Evolutionary conservation across 345 rosid species (phyloP), one percentile per base, ranked within the genome.

Genomic region (Hibiscus trionum): DNA sequence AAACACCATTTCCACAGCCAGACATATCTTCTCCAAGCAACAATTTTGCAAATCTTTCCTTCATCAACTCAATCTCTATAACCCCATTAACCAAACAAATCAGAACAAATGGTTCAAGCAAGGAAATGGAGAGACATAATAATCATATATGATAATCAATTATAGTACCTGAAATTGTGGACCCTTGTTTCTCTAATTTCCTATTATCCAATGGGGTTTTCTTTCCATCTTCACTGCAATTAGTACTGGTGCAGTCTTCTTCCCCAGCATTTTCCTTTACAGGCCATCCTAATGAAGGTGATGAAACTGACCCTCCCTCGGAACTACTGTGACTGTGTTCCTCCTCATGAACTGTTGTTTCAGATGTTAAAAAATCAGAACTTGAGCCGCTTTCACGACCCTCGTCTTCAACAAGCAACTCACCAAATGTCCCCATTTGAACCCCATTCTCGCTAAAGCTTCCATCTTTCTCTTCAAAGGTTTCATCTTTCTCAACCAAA

Each of bases 1-100:
- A 87, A 62, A 91, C 99, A 42, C 99, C 99, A 83, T 91, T 96
- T 33, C 99, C 99, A 78, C 88, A 82, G 66, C 99, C 99, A 19
- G 99, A 93, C 98, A 96, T 93, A 76, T 96, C 99, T 78, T 96
- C 99, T 14, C 99, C 99, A 66, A 96, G 99, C 69, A 96, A 77
- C 84, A 96, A 75, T 77, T 96, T 96, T 27, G 98, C 82, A 80
- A 91, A 93, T 77, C 97, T 91, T 79, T 96, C 99, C 84, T 93
- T 93, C 98, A 96, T 93, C 97, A 93, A 82, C 76, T 96, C 98
- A 70, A 86, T 75, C 80, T 88, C 99, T 93, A 76, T 57, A 79
- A 66, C 33, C 26, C 73, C 69, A 77, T 31, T 56, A 80, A 62
- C 46, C 60, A 47, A 57, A 7, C 71, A 64, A 10, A 29, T 42